Base-by-base conservation (phyloP, 768 basidiomycete genomes). In the Trametes maxima region DNA sequence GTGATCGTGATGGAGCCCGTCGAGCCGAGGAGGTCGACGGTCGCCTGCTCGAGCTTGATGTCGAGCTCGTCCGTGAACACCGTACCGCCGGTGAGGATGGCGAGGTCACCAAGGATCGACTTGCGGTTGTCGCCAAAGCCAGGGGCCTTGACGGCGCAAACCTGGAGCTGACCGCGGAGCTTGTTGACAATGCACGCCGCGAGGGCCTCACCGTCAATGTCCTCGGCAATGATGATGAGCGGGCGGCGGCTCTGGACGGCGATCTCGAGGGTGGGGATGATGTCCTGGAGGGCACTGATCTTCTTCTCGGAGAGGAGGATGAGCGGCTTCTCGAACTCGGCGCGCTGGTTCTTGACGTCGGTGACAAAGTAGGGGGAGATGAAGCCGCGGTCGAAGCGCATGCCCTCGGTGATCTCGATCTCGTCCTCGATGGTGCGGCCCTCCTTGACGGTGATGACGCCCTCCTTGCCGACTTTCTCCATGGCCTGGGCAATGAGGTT, bases 81-180 rank as follows among this genome's bases (percentile, higher is more conserved):
- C 54, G 94, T 95, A 63, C 96, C 95, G 53, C 96, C 96, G 4
- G 96, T 98, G 67, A 98, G 87, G 78, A 98, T 97, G 55, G 94
- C 94, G 52, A 98, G 84, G 72, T 98, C 95, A 60, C 96, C 96
- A 56, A 98, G 90, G 78, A 98, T 92, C 57, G 89, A 92, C 81
- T 98, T 99, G 78, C 96, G 90, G 86, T 98, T 99, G 79, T 98
- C 96, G 70, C 96, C 96, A 74, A 99, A 98, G 53, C 96, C 94
- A 54, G 96, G 96, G 17, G 96, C 95, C 81, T 99, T 98, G 78
- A 98, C 86, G 49, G 94, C 95, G 50, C 79, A 88, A 64, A 98
- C 96, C 71, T 90, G 88, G 59, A 99, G 88, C 75, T 98, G 96
- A 36, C 96, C 96, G 66, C 96, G 93, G 63, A 99, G 91, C 83